Conservation (phyloP, 2,329 filamentous ascomycete species). For the Aureobasidium melanogenum region DNA sequence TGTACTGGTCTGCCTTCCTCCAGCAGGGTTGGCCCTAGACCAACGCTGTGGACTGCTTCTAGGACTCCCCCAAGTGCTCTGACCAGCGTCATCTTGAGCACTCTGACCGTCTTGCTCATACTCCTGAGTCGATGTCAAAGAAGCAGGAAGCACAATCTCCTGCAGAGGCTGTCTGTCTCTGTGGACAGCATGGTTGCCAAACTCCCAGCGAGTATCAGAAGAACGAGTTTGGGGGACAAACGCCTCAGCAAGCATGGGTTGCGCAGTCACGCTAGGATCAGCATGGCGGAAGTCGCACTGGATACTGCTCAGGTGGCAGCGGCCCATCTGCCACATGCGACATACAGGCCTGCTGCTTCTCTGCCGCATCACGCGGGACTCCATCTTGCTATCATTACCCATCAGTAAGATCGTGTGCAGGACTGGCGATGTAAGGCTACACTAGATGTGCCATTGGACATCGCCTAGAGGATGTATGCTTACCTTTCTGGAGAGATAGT, state of each 20-base stretch:
- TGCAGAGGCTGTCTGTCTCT: not conserved
- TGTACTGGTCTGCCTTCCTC: not conserved
- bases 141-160: not conserved
- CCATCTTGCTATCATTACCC: not conserved
- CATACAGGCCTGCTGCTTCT: constrained; percentile 1
- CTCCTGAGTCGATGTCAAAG: not conserved
- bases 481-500: not conserved
- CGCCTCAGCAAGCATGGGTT: not conserved
- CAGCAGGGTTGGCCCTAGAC: not conserved
- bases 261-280: not conserved
- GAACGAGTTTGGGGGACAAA: not conserved
- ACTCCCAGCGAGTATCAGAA: not conserved
- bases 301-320: not conserved
- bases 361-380: not conserved
- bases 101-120: not conserved
- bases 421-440: not conserved
- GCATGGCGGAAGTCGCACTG: constrained; percentile 1
- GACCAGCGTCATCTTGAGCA: not conserved
- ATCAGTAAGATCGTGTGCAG: constrained; percentile 3
- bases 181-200: not conserved
- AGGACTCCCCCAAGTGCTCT: not conserved
- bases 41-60: not conserved
- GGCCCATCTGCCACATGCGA: constrained; percentile 1
- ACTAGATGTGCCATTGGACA: not conserved
- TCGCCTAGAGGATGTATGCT: not conserved